Evolutionary conservation across 1,284 basidiomycete species (phyloP), one percentile per base, ranked within the genome.

Genomic region (Fomitopsis palustris): DNA sequence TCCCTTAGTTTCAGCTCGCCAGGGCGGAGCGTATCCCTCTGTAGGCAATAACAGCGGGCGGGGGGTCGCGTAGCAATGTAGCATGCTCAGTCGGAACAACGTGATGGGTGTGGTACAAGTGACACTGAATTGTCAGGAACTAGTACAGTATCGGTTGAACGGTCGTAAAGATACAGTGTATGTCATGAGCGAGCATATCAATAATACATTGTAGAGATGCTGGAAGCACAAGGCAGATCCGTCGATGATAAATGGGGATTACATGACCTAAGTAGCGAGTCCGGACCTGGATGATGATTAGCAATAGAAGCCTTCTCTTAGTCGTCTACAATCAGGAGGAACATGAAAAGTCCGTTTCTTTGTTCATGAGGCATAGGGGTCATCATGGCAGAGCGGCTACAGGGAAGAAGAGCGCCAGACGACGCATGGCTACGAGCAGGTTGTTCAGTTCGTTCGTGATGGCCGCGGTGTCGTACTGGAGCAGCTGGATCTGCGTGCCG

Each of bases 381-480:
- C 49, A 52, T 33, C 49, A 52, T 33, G 49, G 49, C 29, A 52
- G 49, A 31, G 49, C 33, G 49, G 75, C 72, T 31, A 75, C 61
- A 17, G 76, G 74, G 61, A 75, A 75, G 55, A 72, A 69, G 4
- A 62, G 62, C 41, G 72, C 70, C n/a, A 78, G 65, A n/a, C 67
- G 67, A 56, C 65, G 70, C 69, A 77, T 68, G 17, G 75, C 72
- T 23, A 62, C 64, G 39, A 75, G 56, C 27, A 78, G 64, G 8
- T 70, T 62, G 59, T 71, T 67, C 9, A 75, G 60, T 54, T 76
- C 74, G 56, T 71, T 67, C 60, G 72, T 70, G 12, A 74, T 64
- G 33, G 67, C 61, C 12, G 61, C 63, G 16, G 67, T 54, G 9
- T 67, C 54, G 56, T 68, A 64, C 42, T 70, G 63, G 58, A 57